phyloP scores from a whole-genome alignment of 192 early-diverging fungal genomes.

The Entomortierella beljakovae region DNA sequence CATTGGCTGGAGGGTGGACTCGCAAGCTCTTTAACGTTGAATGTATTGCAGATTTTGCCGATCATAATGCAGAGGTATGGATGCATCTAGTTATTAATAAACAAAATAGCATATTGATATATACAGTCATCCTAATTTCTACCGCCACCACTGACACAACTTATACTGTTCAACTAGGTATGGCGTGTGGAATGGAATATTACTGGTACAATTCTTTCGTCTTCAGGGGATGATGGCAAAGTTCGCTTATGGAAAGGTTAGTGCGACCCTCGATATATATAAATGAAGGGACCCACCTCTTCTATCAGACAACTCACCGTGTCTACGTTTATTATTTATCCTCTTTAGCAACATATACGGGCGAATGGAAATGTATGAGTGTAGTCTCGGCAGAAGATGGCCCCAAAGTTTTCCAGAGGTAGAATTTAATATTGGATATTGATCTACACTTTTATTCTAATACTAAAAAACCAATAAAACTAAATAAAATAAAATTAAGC shows the following conservation, averaged over 20 bases:
- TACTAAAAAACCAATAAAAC: conserved; percentile 5
- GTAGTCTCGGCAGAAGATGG: conserved; percentile 66
- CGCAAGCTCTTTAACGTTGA: conserved; percentile 63
- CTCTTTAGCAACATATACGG: conserved; percentile 51
- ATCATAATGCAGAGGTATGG: conserved; percentile 71
- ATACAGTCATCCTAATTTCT: not conserved
- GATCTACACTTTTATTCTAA: not conserved
- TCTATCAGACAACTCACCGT: not conserved
- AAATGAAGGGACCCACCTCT: too few relatives aligned
- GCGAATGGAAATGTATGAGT: conserved; percentile 73
- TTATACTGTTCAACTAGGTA: conserved; percentile 54
- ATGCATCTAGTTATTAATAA: not conserved
- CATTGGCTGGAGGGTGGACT: conserved; percentile 46
- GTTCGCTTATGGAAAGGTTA: conserved; percentile 84
- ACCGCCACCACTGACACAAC: too few relatives aligned
- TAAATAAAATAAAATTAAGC: not conserved
- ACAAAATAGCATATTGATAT: not conserved
- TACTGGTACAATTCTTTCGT: conserved; percentile 81
- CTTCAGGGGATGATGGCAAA: conserved; percentile 86
- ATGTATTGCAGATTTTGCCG: conserved; percentile 66
- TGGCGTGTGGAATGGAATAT: conserved; percentile 92
- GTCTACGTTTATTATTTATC: not conserved
- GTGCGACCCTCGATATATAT: not conserved
- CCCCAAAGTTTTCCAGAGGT: conserved; percentile 33
- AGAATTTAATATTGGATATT: not conserved